A percentile compares a stretch with the other conserved stretches of the same genome.
phyloP scores from a whole-genome alignment of 2,329 filamentous ascomycete genomes.

The Colletotrichum phormii region DNA sequence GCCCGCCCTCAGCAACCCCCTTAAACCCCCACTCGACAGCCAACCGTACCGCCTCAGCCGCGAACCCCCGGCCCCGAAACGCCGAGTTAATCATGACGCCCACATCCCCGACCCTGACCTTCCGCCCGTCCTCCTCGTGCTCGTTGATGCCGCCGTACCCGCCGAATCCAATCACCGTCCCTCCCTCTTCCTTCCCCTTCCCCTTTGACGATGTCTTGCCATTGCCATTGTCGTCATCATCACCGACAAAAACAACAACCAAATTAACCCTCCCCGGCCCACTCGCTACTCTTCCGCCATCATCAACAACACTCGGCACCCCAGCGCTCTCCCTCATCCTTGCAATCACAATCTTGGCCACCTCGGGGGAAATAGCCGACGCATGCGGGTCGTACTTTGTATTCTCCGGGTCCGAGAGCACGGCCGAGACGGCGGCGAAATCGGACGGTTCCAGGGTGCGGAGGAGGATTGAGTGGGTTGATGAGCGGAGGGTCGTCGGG shows the following conservation, averaged over 20 bases:
- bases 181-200: background rate
- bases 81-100: constrained; percentile 43
- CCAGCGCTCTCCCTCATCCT: constrained; percentile 42
- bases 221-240: background rate
- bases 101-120: constrained; percentile 42
- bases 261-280: constrained; percentile 44
- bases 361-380: constrained; percentile 30
- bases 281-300: constrained; percentile 31
- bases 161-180: constrained; percentile 42
- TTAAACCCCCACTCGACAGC: constrained; percentile 44
- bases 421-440: constrained; percentile 38
- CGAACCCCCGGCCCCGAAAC: constrained; percentile 42
- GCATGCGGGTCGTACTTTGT: constrained; percentile 36
- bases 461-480: constrained; percentile 41
- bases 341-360: constrained; percentile 37
- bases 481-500: constrained; percentile 39
- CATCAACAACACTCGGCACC: constrained; percentile 39
- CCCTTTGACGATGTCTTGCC: too few species aligned
- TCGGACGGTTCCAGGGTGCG: constrained; percentile 41
- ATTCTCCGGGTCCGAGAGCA: constrained; percentile 41
- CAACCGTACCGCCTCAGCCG: constrained; percentile 41
- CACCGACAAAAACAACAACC: constrained; percentile 37
- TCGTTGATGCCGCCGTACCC: constrained; percentile 45
- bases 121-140: constrained; percentile 34
- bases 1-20: constrained; percentile 38